Conservation (phyloP, 176 grass and related monocot genomes). For the Lolium rigidum region DNA sequence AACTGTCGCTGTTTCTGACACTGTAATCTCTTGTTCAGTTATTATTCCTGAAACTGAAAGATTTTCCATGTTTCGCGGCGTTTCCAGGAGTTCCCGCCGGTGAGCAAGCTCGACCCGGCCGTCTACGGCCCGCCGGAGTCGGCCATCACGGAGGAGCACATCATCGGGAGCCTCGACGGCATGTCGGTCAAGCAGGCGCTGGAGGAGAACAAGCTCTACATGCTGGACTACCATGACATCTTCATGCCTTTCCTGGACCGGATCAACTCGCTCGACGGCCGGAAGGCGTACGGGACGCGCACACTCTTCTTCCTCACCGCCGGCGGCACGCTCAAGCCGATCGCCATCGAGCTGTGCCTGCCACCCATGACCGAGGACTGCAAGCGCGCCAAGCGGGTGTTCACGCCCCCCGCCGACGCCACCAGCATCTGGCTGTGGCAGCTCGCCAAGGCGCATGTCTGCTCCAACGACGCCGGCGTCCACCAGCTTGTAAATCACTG, state of each 20-base stretch:
- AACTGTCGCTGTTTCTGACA: background rate
- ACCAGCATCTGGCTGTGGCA: constrained; percentile 96
- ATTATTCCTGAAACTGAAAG: no score
- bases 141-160: constrained; percentile 88
- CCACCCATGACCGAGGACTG: constrained; percentile 64
- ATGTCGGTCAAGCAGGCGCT: constrained; percentile 89
- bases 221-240: constrained; percentile 86
- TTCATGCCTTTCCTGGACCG: constrained; percentile 85
- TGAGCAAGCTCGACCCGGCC: constrained; percentile 81
- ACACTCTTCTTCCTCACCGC: constrained; percentile 84
- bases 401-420: constrained; percentile 87
- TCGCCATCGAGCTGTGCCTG: constrained; percentile 87
- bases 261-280: constrained; percentile 85
- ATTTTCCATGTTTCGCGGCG: background rate
- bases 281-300: constrained; percentile 92
- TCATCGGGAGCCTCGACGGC: constrained; percentile 74
- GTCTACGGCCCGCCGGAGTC: constrained; percentile 84
- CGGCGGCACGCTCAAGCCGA: constrained; percentile 77
- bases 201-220: constrained; percentile 67
- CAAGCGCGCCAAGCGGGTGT: constrained; percentile 73
- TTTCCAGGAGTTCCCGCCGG: constrained; percentile 76
- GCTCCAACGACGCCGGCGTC: constrained; percentile 94
- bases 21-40: background rate
- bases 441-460: constrained; percentile 94
- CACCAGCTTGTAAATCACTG: constrained; percentile 98